Base-by-base conservation (phyloP, 2,329 filamentous ascomycete species). In the Pyrenochaeta sp. region DNA sequence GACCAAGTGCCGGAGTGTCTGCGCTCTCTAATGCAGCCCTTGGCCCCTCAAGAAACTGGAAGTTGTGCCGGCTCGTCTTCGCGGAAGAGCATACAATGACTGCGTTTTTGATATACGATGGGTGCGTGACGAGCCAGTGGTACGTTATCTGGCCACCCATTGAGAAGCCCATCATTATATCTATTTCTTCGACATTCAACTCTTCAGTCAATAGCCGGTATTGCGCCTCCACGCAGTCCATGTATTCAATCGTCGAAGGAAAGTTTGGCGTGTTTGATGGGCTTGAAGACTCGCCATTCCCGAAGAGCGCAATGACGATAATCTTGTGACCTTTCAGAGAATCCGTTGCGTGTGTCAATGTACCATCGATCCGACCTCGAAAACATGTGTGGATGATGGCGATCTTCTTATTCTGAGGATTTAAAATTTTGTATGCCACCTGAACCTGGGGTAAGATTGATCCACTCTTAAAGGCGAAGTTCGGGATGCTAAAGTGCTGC, bases 131-230 rank as follows among this genome's bases (percentile, higher is more conserved):
- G 4, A 76, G 66, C 81, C 82, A 82, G 57, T 85, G 80, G 49
- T 82, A 86, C 2, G 82, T 77, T 49, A 83, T 79, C 18, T 79
- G 80, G 1, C 82, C 83, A 32, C 83, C 83, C 83, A 86, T 84
- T 42, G 80, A 83, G 77, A 84, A 85, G 1, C 83, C 83, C 2
- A 85, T 63, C 29, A 84, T 79, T 9, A 79, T 77, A 12, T 80
- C 75, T 0, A 83, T 72, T 31, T 76, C 71, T 11, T 64, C 61
- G 12, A 85, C 68, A 1, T 76, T 76, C 0, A 85, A 73, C 3
- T 71, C 64, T 39, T 78, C 55, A 4, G 58, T 64, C 0, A 75
- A 75, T 1, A 85, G 75, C 0, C 68, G 63, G 47, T 83, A 66
- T 62, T 85, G 83, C 0, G 82, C 78, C 0, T 71, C 72, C n/a